Evolutionary conservation across 2,329 filamentous ascomycete species (phyloP), one percentile per base, ranked within the genome.

Genomic region (Furcasterigmium furcatum): DNA sequence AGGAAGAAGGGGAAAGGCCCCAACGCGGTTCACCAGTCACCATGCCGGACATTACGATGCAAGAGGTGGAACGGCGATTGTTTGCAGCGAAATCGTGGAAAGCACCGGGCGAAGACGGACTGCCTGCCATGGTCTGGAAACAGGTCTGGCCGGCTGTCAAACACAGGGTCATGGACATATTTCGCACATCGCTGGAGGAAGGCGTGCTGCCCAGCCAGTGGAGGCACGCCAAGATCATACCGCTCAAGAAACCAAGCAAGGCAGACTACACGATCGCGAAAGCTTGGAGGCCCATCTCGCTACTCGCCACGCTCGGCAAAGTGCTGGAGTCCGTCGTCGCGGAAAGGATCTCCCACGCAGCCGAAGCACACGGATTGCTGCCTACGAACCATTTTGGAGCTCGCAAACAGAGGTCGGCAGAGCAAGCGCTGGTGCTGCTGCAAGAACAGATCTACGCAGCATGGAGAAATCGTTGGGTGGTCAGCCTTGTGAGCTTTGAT

Each of bases 401-500:
- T n/a, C 13, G 36, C 9, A 47, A 47, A 16, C 27, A 34, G n/a
- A 6, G 29, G 7, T 47, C 41, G 6, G 36, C 45, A 22, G 41
- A 46, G 16, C 41, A 47, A 13, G 45, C 36, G 4, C 24, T 47
- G 2, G 6, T 44, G 2, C 30, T 44, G 7, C 41, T 47, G 12
- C 16, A 43, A 19, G 45, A 44, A n/a, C 19, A 41, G 4, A 41
- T 46, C 20, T 43, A 35, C 45, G 22, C 13, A 12, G 40, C 45
- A 4, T 25, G 42, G 13, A 34, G n/a, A n/a, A n/a, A n/a, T n/a
- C n/a, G n/a, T n/a, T n/a, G n/a, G n/a, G 57, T 62, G 8, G 47
- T 67, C 5, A 64, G 59, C 41, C 52, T 68, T 9, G 52, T 66
- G 39, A 64, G 58, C 44, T 70, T 70, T 41, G 60, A 70, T 51